phyloP scores from a whole-genome alignment of 495 filamentous ascomycete genomes.

The Cercophora newfieldiana region DNA sequence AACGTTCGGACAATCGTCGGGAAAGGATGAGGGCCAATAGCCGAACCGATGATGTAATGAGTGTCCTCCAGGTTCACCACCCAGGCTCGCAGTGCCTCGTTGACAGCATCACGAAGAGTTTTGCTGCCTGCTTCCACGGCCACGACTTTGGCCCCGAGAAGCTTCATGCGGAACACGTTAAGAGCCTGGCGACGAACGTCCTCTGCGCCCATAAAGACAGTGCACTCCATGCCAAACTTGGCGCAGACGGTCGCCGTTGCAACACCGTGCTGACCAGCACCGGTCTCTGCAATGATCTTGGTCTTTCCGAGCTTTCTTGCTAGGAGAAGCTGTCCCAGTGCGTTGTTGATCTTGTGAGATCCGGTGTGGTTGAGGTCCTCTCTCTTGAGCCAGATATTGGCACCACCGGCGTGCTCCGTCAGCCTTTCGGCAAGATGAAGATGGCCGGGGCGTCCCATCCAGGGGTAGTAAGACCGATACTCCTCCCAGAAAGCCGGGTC shows the following conservation, averaged over 20 bases:
- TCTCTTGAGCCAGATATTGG: constrained; percentile 93
- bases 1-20: constrained; percentile 95
- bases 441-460: constrained; percentile 93
- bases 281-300: constrained; percentile 93
- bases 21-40: constrained; percentile 93
- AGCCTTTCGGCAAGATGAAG: constrained; percentile 85
- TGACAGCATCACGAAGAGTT: constrained; percentile 92
- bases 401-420: constrained; percentile 84
- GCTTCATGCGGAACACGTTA: constrained; percentile 94
- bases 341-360: constrained; percentile 98
- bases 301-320: constrained; percentile 83
- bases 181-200: constrained; percentile 90
- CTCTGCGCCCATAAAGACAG: constrained; percentile 94
- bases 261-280: constrained; percentile 95
- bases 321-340: constrained; percentile 83
- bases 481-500: constrained; percentile 97
- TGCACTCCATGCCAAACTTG: constrained; percentile 94
- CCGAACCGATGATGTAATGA: constrained; percentile 94
- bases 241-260: constrained; percentile 95
- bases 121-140: constrained; percentile 82
- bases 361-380: constrained; percentile 89
- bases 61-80: constrained; percentile 83
- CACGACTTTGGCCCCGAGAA: constrained; percentile 87
- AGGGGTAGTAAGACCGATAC: constrained; percentile 93
- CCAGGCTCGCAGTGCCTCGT: constrained; percentile 89